Evolutionary conservation across 371 early-diverging fungal species (phyloP), one percentile per base, ranked within the genome.

Genomic region (Mortierella sp.): DNA sequence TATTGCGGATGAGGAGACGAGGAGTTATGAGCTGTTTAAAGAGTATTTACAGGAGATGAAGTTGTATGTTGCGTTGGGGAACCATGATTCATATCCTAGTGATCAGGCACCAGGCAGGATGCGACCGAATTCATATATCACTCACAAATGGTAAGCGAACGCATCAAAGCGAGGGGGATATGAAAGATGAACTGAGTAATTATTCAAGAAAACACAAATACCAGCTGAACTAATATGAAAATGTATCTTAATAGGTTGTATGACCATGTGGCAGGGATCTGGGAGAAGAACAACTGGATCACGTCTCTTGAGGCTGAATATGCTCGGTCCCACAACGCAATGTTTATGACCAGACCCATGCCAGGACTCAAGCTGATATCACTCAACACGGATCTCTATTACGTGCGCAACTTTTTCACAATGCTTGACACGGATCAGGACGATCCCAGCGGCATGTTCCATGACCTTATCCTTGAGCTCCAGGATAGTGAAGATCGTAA

Each of bases 321-420:
- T 26, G 72, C 85, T 1, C 73, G 81, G 12, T 65, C 61, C 0
- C 70, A 76, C 47, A 83, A 79, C n/a, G 89, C 85, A n/a, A 86
- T 84, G 64, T 87, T 85, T 56, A 78, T 79, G 19, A 66, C 79
- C 0, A 51, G 80, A 21, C 87, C 87, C 11, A 51, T 78, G n/a
- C 63, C 67, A 5, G 87, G 87, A 0, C 66, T 89, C 3, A 86
- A 86, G 49, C 32, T 89, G 39, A 84, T 89, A 48, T 83, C 88
- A n/a, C 53, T 89, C 21, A 89, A 89, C 41, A 89, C 89, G 4
- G 87, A 87, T 47, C 81, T 86, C 43, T 89, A 86, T 58, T 87
- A 89, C 41, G 82, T 73, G 15, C 65, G 86, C 58, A 87, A 89
- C 65, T 85, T 39, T 31, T 76, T 57, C 34, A 70, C 65, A 4